A percentile compares a stretch with the other conserved stretches of the same genome.
These are phyloP conservation scores for Epichloe amarillans DNA, from an alignment of 2,329 filamentous ascomycete species.

Conservation along the genomic window DNA sequence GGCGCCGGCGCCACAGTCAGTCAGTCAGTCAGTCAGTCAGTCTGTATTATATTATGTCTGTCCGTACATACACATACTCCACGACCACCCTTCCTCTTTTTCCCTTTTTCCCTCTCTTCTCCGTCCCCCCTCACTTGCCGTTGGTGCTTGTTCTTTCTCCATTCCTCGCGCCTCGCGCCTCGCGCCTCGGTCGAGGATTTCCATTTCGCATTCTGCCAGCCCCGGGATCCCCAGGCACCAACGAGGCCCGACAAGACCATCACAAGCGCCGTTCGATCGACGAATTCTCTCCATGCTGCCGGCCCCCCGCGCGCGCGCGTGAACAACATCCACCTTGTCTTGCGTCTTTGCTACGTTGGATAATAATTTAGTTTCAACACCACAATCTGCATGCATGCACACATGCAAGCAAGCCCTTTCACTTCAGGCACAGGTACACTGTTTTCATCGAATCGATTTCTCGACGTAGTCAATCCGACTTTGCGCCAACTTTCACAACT, in stretches of 20 bases:
- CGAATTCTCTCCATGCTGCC: not conserved
- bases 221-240: not conserved
- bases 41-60: not conserved
- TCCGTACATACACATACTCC: no score
- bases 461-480: not conserved
- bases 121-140: not conserved
- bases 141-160: not conserved
- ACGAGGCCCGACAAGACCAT: not conserved
- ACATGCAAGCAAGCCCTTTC: no score
- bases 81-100: not conserved
- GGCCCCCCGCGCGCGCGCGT: not conserved
- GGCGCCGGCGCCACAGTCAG: not conserved
- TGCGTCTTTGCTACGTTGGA: not conserved
- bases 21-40: no score
- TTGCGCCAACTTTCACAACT: not conserved
- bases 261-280: not conserved
- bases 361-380: not conserved
- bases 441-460: not conserved
- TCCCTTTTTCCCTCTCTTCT: not conserved
- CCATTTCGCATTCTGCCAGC: not conserved
- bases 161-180: not conserved
- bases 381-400: not conserved
- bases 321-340: not conserved
- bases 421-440: not conserved
- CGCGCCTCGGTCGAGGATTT: not conserved